These are phyloP conservation scores for Hypoxylon intermedium DNA, from an alignment of 495 filamentous ascomycete species.

Conservation along the genomic window DNA sequence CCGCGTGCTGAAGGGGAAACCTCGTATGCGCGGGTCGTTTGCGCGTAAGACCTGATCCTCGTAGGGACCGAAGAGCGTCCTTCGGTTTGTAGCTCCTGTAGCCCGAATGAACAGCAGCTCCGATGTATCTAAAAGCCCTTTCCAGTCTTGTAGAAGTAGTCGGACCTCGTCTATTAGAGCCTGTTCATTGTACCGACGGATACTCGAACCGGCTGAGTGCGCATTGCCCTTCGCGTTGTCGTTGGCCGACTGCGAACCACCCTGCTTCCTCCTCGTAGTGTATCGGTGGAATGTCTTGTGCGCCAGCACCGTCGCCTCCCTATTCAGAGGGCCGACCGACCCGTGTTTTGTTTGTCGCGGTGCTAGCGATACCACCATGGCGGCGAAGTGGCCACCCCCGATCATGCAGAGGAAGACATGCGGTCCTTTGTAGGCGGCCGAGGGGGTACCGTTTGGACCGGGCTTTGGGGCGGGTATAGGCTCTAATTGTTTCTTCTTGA, in stretches of 20 bases:
- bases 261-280: slow-evolving; percentile 93
- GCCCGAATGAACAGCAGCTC: slow-evolving; percentile 89
- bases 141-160: slow-evolving; percentile 80
- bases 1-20: slow-evolving; percentile 94
- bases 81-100: slow-evolving; percentile 81
- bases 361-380: slow-evolving; percentile 88
- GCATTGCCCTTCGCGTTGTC: slow-evolving; percentile 90
- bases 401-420: slow-evolving; percentile 99
- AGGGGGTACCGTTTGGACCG: slow-evolving; percentile 56
- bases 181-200: slow-evolving; percentile 93
- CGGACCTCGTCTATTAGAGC: slow-evolving; percentile 85
- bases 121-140: slow-evolving; percentile 77
- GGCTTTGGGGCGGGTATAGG: slow-evolving; percentile 63
- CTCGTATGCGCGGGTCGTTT: slow-evolving; percentile 83
- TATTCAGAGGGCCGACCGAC: slow-evolving; percentile 68
- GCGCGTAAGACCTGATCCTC: slow-evolving; percentile 82
- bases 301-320: slow-evolving; percentile 83
- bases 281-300: slow-evolving; percentile 99
- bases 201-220: slow-evolving; percentile 87
- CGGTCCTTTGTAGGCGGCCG: slow-evolving; percentile 65
- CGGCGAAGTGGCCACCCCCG: slow-evolving; percentile 95
- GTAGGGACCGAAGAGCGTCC: slow-evolving; percentile 87
- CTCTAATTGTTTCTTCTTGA: slow-evolving; percentile 77
- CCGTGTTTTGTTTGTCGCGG: slow-evolving; percentile 77
- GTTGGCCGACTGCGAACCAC: slow-evolving; percentile 90